Evolutionary conservation across 495 filamentous ascomycete species (phyloP).

Genomic region (Articulospora tetracladia): DNA sequence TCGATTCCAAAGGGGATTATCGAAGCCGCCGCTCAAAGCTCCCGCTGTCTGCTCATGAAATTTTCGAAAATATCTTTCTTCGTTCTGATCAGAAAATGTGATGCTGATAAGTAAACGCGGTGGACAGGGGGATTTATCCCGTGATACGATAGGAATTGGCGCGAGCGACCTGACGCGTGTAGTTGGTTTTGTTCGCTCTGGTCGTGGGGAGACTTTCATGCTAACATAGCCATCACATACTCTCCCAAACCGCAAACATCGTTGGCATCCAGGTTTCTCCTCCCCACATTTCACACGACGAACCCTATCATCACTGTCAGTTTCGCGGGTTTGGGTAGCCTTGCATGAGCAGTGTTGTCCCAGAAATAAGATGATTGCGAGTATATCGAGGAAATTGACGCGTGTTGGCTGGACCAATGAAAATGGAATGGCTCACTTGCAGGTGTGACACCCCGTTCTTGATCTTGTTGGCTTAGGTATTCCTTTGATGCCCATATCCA

Average conservation of each 20-base stretch:
- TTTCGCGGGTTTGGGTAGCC: no score
- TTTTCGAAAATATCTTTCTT: conserved; percentile 16
- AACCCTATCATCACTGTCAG: neutral
- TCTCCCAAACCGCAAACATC: conserved; percentile 4
- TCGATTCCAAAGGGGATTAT: conserved; percentile 10
- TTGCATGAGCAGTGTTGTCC: no score
- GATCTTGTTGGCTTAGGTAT: neutral
- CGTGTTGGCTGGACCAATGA: neutral
- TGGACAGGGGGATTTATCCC: neutral
- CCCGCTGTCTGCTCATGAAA: conserved; percentile 15
- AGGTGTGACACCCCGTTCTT: conserved; percentile 3
- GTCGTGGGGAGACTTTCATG: neutral
- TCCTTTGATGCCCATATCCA: neutral
- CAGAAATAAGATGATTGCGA: neutral
- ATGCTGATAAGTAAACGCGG: neutral
- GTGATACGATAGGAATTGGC: neutral
- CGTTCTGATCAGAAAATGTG: conserved; percentile 7
- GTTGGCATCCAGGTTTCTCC: neutral
- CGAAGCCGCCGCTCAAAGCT: conserved; percentile 15
- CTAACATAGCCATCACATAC: conserved; percentile 7
- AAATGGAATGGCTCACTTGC: conserved; percentile 1
- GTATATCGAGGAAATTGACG: neutral
- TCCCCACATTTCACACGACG: conserved; percentile 9
- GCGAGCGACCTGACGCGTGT: neutral
- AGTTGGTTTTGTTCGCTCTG: neutral